Evolutionary conservation across 139 green algal genomes (phyloP), one percentile per base, ranked within the genome.

Genomic region (Chlorella sorokiniana): DNA sequence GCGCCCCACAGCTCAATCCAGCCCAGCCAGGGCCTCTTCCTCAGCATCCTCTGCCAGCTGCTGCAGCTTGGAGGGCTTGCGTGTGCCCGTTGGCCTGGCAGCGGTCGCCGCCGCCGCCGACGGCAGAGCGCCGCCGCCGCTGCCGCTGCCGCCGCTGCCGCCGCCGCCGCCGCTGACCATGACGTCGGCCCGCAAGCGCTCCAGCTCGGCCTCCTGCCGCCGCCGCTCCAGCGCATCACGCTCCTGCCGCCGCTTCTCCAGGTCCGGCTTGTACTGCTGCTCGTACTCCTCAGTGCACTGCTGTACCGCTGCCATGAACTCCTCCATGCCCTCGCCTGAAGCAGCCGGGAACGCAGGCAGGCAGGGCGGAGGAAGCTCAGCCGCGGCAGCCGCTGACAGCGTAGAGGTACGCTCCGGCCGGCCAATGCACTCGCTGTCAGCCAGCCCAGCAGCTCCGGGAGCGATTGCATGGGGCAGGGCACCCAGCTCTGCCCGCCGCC

Each of bases 261-360:
- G 79, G 48, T 94, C 89, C 10, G 89, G 89, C 37, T 90, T 69
- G 70, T 98, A 98, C 52, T 85, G 85, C 63, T 91, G 38, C 38
- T 89, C 56, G 80, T 97, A 98, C 68, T 98, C 93, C 14, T 89
- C 65, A 1, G 78, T 84, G 64, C 88, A 90, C 22, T 80, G 69
- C 5, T 84, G 35, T 37, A 96, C 86, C 25, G 84, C 87, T 52
- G 87, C 83, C 40, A 99, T 93, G 45, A 99, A 91, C 3, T 97
- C 92, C 6, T 94, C 87, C 85, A 98, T 96, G 20, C 97, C 97
- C 48, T 93, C 88, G 18, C 78, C 78, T 83, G 65, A 2, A 51
- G 6, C 44, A 64, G 44, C 0, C 20, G 4, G 70, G 29, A 37
- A 4, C 16, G 64, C 33, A 70, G 14, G 63, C 35, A 45, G 33